phyloP scores from a whole-genome alignment of 139 green algal species.

The Picochlorum sp. region DNA sequence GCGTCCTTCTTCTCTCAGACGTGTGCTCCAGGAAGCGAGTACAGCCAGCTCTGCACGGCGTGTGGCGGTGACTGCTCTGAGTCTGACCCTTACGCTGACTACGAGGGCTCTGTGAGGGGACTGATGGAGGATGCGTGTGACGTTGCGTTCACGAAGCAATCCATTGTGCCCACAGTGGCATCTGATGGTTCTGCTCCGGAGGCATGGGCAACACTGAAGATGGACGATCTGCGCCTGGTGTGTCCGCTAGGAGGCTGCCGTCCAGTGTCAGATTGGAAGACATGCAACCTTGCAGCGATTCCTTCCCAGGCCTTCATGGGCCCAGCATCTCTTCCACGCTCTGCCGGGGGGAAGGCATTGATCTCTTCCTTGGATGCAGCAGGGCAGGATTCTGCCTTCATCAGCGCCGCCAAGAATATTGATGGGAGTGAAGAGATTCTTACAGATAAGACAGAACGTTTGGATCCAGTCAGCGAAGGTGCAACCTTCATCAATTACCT shows the following conservation, averaged over 20 bases:
- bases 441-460: not conserved
- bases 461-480: not conserved
- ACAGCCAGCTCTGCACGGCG: conserved; percentile 18
- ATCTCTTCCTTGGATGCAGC: conserved; percentile 7
- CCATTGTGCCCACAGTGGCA: conserved; percentile 14
- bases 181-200: conserved; percentile 6
- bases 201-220: conserved; percentile 12
- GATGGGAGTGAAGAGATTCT: not conserved
- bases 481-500: conserved; percentile 11
- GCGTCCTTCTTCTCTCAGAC: conserved; percentile 23
- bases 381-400: conserved; percentile 1
- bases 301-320: conserved; percentile 22
- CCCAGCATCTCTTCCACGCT: conserved; percentile 18
- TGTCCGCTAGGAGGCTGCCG: conserved; percentile 26
- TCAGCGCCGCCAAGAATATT: conserved; percentile 3
- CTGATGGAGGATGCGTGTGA: conserved; percentile 40
- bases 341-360: conserved; percentile 1
- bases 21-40: conserved; percentile 19
- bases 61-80: conserved; percentile 25
- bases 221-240: conserved; percentile 20
- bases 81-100: conserved; percentile 28
- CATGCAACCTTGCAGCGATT: conserved; percentile 17
- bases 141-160: conserved; percentile 43
- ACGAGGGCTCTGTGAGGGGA: conserved; percentile 32
- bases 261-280: conserved; percentile 7